These are phyloP conservation scores for Cylindrodendrum hubeiense DNA, from an alignment of 2,329 filamentous ascomycete species.

Conservation along the genomic window DNA sequence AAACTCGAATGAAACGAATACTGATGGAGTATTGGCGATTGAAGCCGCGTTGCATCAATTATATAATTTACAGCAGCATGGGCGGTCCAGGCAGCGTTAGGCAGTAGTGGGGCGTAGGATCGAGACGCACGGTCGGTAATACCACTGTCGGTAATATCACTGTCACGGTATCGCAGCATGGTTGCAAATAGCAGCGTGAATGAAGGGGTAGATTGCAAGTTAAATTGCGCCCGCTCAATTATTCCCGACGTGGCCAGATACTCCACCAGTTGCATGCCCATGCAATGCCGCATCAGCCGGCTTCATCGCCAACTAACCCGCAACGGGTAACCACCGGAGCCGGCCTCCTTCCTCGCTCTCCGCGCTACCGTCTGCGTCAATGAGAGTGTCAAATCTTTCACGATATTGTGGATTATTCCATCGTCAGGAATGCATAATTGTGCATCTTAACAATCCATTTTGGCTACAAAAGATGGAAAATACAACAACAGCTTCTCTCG, in stretches of 20 bases:
- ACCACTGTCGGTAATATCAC: not conserved
- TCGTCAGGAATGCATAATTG: too few relatives aligned
- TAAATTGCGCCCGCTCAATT: not conserved
- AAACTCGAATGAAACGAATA: not conserved
- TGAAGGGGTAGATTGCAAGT: not conserved
- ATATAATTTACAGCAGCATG: not conserved
- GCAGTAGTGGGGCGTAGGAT: not conserved
- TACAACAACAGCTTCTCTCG: not conserved
- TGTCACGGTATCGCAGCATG: too few relatives aligned
- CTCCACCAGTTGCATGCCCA: not conserved
- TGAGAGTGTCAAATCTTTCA: too few relatives aligned
- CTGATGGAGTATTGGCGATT: not conserved
- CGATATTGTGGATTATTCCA: too few relatives aligned
- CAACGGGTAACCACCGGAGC: not conserved
- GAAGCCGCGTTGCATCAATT: not conserved
- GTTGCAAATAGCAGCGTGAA: not conserved
- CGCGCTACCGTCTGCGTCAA: not conserved
- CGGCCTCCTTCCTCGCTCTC: not conserved
- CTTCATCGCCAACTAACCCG: not conserved
- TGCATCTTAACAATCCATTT: too few relatives aligned
- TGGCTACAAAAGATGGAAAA: not conserved
- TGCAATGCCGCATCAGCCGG: not conserved
- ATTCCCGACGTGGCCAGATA: not conserved
- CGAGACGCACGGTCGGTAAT: not conserved
- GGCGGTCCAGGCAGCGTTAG: not conserved